Evolutionary conservation across 768 basidiomycete genomes (phyloP), one percentile per base, ranked within the genome.

Genomic region (Suillus lakei): DNA sequence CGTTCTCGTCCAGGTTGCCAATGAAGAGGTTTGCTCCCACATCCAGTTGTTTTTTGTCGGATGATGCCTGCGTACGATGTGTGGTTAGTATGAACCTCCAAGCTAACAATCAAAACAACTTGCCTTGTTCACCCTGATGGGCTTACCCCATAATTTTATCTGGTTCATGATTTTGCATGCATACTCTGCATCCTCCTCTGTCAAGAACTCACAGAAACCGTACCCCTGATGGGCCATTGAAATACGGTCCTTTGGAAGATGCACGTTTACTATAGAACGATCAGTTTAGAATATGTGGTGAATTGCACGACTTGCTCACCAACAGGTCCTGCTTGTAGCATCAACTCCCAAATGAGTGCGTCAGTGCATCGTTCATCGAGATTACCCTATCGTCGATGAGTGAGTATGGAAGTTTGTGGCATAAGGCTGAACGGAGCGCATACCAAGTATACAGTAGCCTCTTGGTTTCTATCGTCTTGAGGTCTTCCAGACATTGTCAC

Each of bases 111-210:
- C 23, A 63, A 10, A 63, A 23, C 2, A n/a, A 81, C 89, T 74
- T 68, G 93, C 95, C 91, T 98, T 99, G 85, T 98, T 99, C 68
- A 99, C 97, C 69, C 98, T 86, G 65, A 99, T 98, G 38, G 98
- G 98, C 76, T 99, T 99, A 30, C 98, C 98, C 88, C 93, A 99
- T 61, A 99, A 79, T 79, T 99, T 99, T 76, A 99, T 99, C 84
- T 98, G 97, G 77, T 99, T 99, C 97, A 99, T 98, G 72, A 99
- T 98, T 85, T 98, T 98, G 86, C 97, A 98, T 64, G 96, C 97
- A 79, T 99, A 99, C 80, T 99, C 98, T 67, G 98, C 96, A 81
- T 99, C 98, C 78, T 98, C 96, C 82, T 99, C 96, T 44, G 96
- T 96, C 79, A 97, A 82, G 79, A 99, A 99, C 84, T 99, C 98